phyloP scores from a whole-genome alignment of 768 basidiomycete species.

The Astraeus odoratus region DNA sequence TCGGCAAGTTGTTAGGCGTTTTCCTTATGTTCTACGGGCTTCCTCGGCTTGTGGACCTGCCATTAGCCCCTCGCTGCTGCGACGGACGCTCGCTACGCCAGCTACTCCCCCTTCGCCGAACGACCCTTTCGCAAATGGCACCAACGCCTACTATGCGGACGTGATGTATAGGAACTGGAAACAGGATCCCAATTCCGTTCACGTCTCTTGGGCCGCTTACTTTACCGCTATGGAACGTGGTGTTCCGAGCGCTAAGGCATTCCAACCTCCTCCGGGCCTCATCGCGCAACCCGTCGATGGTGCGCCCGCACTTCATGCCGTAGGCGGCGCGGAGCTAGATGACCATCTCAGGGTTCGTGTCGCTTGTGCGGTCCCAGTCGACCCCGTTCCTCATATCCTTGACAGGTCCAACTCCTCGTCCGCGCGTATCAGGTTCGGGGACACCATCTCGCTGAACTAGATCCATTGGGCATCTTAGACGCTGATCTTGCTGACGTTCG shows the following conservation, averaged over 20 bases:
- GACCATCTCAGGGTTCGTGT: conserved; percentile 84
- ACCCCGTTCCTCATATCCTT: neutral
- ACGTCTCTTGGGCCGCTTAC: conserved; percentile 91
- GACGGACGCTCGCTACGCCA: conserved; percentile 41
- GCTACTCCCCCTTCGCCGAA: conserved; percentile 60
- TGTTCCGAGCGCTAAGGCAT: conserved; percentile 70
- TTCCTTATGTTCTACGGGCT: conserved; percentile 25
- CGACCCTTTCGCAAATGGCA: conserved; percentile 88
- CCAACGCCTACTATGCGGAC: conserved; percentile 91
- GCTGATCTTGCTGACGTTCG: conserved; percentile 73
- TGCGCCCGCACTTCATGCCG: conserved; percentile 64
- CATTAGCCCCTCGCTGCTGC: conserved; percentile 12
- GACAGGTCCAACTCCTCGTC: conserved; percentile 91
- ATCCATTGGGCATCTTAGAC: conserved; percentile 90
- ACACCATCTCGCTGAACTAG: conserved; percentile 92
- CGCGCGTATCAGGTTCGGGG: conserved; percentile 99
- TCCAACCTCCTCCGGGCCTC: conserved; percentile 73
- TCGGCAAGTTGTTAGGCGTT: conserved; percentile 31
- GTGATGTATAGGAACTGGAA: conserved; percentile 95
- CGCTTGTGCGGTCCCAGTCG: neutral
- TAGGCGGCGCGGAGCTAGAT: conserved; percentile 72
- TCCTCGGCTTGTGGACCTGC: conserved; percentile 13
- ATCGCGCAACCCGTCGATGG: conserved; percentile 72
- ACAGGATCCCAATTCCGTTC: conserved; percentile 86
- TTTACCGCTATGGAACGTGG: conserved; percentile 92